Percentiles rank a stretch among this genome's conserved stretches.
Conservation (phyloP, 805 yeast genomes). For the Monosporozyma solicola region DNA sequence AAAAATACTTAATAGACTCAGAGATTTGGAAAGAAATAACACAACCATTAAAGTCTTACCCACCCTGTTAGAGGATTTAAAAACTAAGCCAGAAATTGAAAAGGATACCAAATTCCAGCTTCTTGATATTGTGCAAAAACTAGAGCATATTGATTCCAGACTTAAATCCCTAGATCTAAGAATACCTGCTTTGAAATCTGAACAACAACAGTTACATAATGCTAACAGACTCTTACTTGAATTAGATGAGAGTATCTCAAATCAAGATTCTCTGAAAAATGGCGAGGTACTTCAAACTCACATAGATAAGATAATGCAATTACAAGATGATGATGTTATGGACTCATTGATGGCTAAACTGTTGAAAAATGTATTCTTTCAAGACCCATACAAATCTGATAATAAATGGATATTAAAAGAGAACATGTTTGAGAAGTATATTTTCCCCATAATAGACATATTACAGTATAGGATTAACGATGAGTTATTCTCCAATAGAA, state of each 20-base stretch:
- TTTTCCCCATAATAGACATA: slow-evolving; percentile 8
- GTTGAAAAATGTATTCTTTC: slow-evolving; percentile 4
- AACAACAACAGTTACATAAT: not conserved
- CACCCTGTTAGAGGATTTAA: not conserved
- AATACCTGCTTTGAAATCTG: not conserved
- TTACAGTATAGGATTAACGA: slow-evolving; percentile 16
- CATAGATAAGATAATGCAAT: slow-evolving; percentile 8
- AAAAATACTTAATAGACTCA: not conserved
- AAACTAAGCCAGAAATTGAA: not conserved
- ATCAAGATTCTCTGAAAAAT: not conserved
- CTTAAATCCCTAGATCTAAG: not conserved
- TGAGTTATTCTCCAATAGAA: slow-evolving; percentile 1
- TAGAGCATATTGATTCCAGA: not conserved
- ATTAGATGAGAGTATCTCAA: not conserved
- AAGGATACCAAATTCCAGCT: not conserved
- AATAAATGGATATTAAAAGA: not conserved
- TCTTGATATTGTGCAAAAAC: not conserved
- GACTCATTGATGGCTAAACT: slow-evolving; percentile 13
- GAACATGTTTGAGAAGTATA: not conserved
- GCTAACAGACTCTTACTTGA: not conserved
- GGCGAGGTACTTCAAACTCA: not conserved
- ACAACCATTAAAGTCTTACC: not conserved
- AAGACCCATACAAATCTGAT: not conserved
- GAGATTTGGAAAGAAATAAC: not conserved
- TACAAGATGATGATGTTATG: slow-evolving; percentile 10